Base-by-base conservation (phyloP, 2,329 filamentous ascomycete genomes). In the Cladophialophora bantiana region DNA sequence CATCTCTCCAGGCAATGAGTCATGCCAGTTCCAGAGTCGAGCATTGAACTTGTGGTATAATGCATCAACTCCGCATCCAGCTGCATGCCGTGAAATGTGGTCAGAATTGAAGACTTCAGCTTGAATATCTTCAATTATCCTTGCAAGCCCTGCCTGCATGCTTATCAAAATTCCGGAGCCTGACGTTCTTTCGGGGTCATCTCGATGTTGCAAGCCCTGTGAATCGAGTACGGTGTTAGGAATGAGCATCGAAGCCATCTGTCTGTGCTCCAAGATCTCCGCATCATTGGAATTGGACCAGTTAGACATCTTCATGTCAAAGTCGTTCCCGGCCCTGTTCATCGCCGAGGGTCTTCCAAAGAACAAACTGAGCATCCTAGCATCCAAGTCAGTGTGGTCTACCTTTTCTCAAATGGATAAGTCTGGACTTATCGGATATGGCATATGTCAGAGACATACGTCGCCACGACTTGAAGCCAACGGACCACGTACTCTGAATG, bases 351-450 rank as follows among this genome's bases (percentile, higher is more conserved):
- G 15, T 12, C 56, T n/a, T 13, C 62, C 56, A 48, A 60, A 55
- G 12, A 59, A 60, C 5, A 65, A 36, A n/a, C 55, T 65, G 15
- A 65, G 60, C 7, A 65, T 55, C 45, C 62, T 65, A 36, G 31
- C 12, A 31, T 6, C 55, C 45, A 56, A 60, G 55, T 65, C 38
- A 65, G 62, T 65, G 56, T 32, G 38, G 32, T 60, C 56, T 65
- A 31, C 32, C 45, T 34, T 54, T 50, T 45, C 42, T 9, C 35
- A 13, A 40, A 54, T 2, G n/a, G n/a, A 53, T n/a, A 9, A 26
- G 34, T 59, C 55, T 55, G 55, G 31, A 65, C 62, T 65, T 65
- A 65, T 65, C 62, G 62, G 62, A 65, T 53, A 65, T 65, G 38
- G 55, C 7, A 26, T 42, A 57, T 20, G 62, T 65, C 34, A 65